Percentiles rank a stretch among this genome's conserved stretches.
Evolutionary conservation across 164 flowering plant species (phyloP).

Genomic region (Sextonia rubra): DNA sequence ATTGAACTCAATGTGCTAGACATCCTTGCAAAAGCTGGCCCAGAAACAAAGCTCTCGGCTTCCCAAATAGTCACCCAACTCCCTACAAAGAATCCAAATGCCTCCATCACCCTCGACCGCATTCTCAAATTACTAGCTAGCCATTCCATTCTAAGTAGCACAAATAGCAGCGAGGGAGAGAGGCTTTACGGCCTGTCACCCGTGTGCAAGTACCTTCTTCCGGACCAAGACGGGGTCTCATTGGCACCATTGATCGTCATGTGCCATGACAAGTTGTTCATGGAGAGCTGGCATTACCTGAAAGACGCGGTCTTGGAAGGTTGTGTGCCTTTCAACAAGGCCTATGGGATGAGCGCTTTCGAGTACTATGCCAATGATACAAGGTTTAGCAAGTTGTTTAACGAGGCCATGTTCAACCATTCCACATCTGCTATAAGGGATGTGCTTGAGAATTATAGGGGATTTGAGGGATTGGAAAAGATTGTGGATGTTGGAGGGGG

Average conservation of each 20-base stretch:
- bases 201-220: constrained; percentile 62
- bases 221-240: constrained; percentile 65
- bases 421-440: constrained; percentile 13
- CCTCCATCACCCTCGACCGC: constrained; percentile 65
- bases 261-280: constrained; percentile 81
- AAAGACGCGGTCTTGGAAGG: constrained; percentile 41
- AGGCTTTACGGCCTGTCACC: constrained; percentile 71
- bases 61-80: constrained; percentile 55
- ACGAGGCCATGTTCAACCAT: constrained; percentile 8
- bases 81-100: constrained; percentile 58
- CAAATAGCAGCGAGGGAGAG: constrained; percentile 19
- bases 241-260: constrained; percentile 55
- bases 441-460: constrained; percentile 25
- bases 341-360: constrained; percentile 24
- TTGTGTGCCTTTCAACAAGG: constrained; percentile 33
- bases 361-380: constrained; percentile 16
- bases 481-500: constrained; percentile 41
- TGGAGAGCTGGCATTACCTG: constrained; percentile 77
- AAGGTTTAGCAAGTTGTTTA: constrained; percentile 17
- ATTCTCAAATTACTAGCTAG: constrained; percentile 69
- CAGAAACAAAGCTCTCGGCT: constrained; percentile 45
- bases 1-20: constrained; percentile 72
- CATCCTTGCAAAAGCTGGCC: constrained; percentile 54
- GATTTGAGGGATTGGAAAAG: constrained; percentile 24
- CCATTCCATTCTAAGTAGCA: constrained; percentile 45